Evolutionary conservation across 208 protist species (phyloP), one percentile per base, ranked within the genome.

Genomic region (Histomonas meleagridis): DNA sequence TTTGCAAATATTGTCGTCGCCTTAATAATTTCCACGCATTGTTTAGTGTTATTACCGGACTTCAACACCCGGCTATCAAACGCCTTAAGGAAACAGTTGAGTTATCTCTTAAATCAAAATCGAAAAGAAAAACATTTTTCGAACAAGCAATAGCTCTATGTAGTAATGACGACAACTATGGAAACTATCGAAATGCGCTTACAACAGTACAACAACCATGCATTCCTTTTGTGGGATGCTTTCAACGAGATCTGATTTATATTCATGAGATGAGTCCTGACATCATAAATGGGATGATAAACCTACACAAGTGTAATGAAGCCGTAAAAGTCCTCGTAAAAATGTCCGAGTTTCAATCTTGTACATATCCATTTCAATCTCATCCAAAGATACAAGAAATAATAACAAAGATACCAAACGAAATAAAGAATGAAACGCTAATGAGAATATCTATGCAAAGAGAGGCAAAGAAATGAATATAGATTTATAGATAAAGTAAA

Each of bases 221-320:
- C 43, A 43, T 81, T 10, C 70, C 70, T 32, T 81, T 81, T 43
- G 51, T 81, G 21, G 70, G 70, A 21, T 81, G 70, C 18, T 81
- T 81, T 43, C 70, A 81, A 43, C 48, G 51, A 43, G 70, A 81
- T 81, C n/a, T 81, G 10, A 43, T 81, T n/a, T 81, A 81, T 51
- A 35, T 51, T 81, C 70, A 81, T 18, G 70, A 81, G n/a, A 10
- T 5, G 51, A 51, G 21, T 81, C 70, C 70, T 1, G 51, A 81
- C n/a, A 81, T 51, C 10, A 81, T 81, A 10, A 28, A 51, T 43
- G 43, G n/a, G 10, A 32, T 81, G 28, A 81, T 51, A 7, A 81
- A 81, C n/a, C 51, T 81, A 32, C 48, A 81, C 3, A 65, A 65
- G 23, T 28, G 7, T n/a, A n/a, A n/a, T n/a, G n/a, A n/a, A n/a